Conservation (phyloP, 306 rosid species). For the Quercus glauca region DNA sequence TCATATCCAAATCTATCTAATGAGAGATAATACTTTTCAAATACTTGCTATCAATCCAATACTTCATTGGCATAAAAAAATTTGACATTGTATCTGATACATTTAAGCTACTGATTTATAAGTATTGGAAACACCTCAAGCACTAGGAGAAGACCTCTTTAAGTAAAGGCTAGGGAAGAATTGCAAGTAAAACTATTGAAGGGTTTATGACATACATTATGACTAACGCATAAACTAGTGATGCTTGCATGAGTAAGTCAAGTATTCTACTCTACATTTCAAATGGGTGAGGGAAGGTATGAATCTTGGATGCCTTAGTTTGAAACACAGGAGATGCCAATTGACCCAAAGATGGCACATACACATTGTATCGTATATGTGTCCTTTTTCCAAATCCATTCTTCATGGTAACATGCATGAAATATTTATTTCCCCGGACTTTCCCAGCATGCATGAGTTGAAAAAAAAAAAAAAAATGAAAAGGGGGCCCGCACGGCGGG, state of each 20-base stretch:
- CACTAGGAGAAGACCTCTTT: background rate
- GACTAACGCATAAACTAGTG: background rate
- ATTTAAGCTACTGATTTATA: background rate
- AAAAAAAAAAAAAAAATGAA: too few relatives aligned
- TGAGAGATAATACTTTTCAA: too few relatives aligned
- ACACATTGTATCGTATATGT: background rate
- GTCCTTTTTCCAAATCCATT: background rate
- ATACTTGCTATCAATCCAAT: too few relatives aligned
- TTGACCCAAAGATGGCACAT: too few relatives aligned
- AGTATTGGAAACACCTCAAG: background rate
- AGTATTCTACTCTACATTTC: background rate
- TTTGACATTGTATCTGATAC: background rate
- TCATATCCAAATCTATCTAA: too few relatives aligned
- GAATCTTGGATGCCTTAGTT: too few relatives aligned
- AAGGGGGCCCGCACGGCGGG: too few relatives aligned
- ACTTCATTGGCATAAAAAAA: background rate
- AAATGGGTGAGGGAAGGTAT: too few relatives aligned
- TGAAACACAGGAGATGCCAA: too few relatives aligned
- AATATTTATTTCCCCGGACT: background rate
- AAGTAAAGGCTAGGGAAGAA: background rate
- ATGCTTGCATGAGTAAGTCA: background rate
- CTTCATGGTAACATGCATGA: background rate
- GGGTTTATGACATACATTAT: background rate
- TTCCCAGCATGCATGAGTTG: background rate
- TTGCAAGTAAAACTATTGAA: background rate